These are phyloP conservation scores for Ceratocystis lukuohia DNA, from an alignment of 2,329 filamentous ascomycete genomes.

Conservation along the genomic window DNA sequence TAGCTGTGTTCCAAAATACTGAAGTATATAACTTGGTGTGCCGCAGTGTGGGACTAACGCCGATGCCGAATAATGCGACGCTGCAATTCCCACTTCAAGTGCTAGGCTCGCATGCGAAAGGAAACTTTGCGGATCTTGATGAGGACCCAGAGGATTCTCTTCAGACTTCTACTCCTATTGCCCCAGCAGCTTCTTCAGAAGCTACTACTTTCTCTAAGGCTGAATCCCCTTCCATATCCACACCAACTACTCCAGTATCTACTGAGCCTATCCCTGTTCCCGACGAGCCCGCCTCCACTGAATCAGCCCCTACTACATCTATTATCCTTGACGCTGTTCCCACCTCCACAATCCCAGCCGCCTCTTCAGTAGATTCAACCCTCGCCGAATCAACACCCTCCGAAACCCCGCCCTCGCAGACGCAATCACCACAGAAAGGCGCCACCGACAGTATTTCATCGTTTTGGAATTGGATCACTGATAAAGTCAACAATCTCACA, in stretches of 20 bases:
- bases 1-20: conserved; percentile 80
- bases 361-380: neutral
- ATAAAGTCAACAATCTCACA: conserved; percentile 4
- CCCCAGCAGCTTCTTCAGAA: conserved; percentile 16
- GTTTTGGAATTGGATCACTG: conserved; percentile 11
- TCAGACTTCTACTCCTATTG: neutral
- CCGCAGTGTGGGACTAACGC: conserved; percentile 63
- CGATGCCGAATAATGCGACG: conserved; percentile 77
- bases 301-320: neutral
- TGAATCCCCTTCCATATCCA: too few species aligned
- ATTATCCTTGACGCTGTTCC: neutral
- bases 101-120: conserved; percentile 46
- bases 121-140: conserved; percentile 36
- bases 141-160: conserved; percentile 34
- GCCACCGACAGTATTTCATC: conserved; percentile 19
- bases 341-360: neutral
- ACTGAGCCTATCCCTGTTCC: conserved; percentile 21
- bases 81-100: conserved; percentile 56
- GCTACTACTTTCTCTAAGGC: conserved; percentile 22
- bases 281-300: neutral
- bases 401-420: neutral
- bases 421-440: conserved; percentile 19
- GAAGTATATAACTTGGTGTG: conserved; percentile 93
- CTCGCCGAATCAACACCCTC: neutral
- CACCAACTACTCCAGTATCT: conserved; percentile 17